A percentile compares a stretch with the other conserved stretches of the same genome.
These are phyloP conservation scores for Lepiota venenata DNA, from an alignment of 768 basidiomycete genomes.

Conservation along the genomic window DNA sequence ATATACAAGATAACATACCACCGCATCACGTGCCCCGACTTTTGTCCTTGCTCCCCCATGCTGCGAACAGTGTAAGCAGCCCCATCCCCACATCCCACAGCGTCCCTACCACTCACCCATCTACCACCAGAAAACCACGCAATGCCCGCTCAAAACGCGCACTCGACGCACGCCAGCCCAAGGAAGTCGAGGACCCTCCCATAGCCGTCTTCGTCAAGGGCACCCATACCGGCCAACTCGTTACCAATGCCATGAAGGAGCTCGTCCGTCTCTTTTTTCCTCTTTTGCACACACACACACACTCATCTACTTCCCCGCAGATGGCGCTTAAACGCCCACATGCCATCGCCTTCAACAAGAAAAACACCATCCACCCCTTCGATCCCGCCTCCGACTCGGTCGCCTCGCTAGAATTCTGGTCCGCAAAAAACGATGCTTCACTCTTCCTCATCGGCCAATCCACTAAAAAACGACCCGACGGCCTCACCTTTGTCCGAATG, in stretches of 20 bases:
- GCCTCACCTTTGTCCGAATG: constrained; percentile 81
- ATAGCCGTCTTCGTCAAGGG: constrained; percentile 90
- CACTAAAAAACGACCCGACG: constrained; percentile 92
- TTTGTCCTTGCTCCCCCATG: constrained; percentile 14
- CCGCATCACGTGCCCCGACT: background rate
- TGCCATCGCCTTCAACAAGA: constrained; percentile 90
- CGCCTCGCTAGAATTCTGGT: constrained; percentile 86
- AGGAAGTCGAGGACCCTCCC: constrained; percentile 85
- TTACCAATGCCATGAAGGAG: constrained; percentile 84
- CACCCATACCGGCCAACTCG: constrained; percentile 77
- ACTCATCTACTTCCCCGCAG: constrained; percentile 35
- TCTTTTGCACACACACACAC: background rate
- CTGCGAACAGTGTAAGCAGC: constrained; percentile 22
- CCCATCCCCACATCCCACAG: background rate
- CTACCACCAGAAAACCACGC: constrained; percentile 67
- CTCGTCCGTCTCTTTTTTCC: constrained; percentile 51
- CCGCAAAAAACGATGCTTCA: constrained; percentile 89
- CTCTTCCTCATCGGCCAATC: constrained; percentile 89
- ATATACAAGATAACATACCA: background rate
- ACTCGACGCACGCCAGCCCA: constrained; percentile 80
- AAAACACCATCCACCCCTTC: constrained; percentile 89
- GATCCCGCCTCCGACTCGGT: constrained; percentile 48
- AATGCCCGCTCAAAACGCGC: constrained; percentile 95
- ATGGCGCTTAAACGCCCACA: constrained; percentile 93
- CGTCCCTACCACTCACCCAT: background rate